Evolutionary conservation across 2,329 filamentous ascomycete species (phyloP).

Genomic region (Beauveria medogensis): DNA sequence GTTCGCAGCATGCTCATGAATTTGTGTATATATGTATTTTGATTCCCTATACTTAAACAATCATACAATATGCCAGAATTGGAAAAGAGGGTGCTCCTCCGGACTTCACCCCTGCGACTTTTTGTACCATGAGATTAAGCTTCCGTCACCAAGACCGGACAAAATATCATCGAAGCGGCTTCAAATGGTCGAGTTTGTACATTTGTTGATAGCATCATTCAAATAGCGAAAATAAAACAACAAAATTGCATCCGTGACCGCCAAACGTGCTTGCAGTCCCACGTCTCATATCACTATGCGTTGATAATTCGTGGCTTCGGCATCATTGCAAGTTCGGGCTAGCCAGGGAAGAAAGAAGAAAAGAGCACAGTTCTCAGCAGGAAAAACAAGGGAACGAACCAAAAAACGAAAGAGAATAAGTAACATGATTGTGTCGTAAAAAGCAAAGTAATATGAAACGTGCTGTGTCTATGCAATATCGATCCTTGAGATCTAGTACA

Average conservation of each 20-base stretch:
- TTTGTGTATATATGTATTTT: background rate
- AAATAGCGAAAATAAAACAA: constrained; percentile 8
- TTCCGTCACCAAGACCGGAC: background rate
- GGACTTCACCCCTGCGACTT: background rate
- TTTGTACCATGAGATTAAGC: constrained; percentile 5
- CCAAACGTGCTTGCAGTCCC: background rate
- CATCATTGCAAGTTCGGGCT: background rate
- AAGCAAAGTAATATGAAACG: constrained; percentile 13
- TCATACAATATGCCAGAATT: constrained; percentile 10
- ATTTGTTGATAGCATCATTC: background rate
- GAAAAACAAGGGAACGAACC: constrained; percentile 4
- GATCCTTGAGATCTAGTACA: constrained; percentile 13
- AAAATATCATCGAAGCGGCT: background rate
- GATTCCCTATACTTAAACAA: constrained; percentile 10
- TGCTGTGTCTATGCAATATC: constrained; percentile 13
- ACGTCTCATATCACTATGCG: background rate
- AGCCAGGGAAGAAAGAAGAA: constrained; percentile 15
- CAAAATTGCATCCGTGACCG: background rate
- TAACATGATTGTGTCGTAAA: constrained; percentile 16
- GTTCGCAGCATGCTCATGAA: background rate
- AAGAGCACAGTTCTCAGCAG: constrained; percentile 8
- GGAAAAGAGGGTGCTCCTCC: background rate
- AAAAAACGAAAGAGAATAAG: constrained; percentile 19
- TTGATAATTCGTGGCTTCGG: background rate
- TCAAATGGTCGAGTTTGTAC: background rate